Percentiles rank a stretch among this genome's conserved stretches.
phyloP scores from a whole-genome alignment of 495 filamentous ascomycete genomes.

The Bacidia rubella region DNA sequence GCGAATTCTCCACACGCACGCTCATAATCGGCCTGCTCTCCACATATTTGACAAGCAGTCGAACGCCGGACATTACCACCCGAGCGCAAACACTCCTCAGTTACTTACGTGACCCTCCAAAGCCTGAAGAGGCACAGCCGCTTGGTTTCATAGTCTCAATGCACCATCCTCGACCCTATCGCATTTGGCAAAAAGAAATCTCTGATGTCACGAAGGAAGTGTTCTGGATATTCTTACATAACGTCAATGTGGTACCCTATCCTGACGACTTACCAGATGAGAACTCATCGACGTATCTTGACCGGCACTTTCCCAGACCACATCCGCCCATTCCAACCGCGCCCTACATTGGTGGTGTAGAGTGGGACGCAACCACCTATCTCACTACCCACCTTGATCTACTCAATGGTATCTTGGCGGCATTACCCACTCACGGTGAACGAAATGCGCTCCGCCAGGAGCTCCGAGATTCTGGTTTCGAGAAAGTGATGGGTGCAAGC shows the following conservation, averaged over 20 bases:
- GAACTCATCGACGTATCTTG: slow-evolving; percentile 37
- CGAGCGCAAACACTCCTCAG: slow-evolving; percentile 56
- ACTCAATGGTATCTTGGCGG: slow-evolving; percentile 82
- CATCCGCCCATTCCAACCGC: slow-evolving; percentile 85
- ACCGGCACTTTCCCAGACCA: slow-evolving; percentile 71
- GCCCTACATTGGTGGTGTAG: slow-evolving; percentile 92
- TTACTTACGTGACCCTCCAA: slow-evolving; percentile 71
- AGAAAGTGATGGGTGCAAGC: slow-evolving; percentile 73
- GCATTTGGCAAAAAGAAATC: slow-evolving; percentile 86
- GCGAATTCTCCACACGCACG: slow-evolving; percentile 82
- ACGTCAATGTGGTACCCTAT: slow-evolving; percentile 68
- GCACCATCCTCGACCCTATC: slow-evolving; percentile 74
- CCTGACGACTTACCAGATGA: slow-evolving; percentile 21
- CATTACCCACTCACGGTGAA: slow-evolving; percentile 52
- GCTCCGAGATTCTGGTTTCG: slow-evolving; percentile 74
- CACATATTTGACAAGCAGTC: slow-evolving; percentile 57
- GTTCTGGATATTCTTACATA: slow-evolving; percentile 98
- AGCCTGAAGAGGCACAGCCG: slow-evolving; percentile 58
- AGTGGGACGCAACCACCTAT: slow-evolving; percentile 98
- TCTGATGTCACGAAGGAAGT: slow-evolving; percentile 91
- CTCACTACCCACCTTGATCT: slow-evolving; percentile 85
- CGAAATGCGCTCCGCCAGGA: slow-evolving; percentile 68
- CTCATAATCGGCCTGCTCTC: slow-evolving; percentile 79
- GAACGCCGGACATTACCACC: slow-evolving; percentile 37
- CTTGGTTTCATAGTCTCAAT: slow-evolving; percentile 81